Evolutionary conservation across 139 green algal genomes (phyloP).

Genomic region (Tetradesmus obliquus): DNA sequence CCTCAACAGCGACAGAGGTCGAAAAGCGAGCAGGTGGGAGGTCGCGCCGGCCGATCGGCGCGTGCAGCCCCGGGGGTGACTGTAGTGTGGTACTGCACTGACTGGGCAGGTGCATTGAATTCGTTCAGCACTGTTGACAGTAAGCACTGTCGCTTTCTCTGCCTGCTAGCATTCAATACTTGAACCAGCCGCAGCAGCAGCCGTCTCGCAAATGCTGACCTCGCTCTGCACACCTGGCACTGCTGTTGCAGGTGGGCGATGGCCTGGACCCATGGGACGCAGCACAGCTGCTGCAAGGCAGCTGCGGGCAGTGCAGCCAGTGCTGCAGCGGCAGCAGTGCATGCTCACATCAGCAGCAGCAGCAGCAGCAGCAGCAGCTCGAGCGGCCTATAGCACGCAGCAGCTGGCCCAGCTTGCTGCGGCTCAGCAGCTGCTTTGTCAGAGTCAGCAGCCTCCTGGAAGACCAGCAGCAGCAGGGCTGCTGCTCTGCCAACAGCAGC

Average conservation of each 20-base stretch:
- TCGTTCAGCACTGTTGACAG: too few relatives aligned
- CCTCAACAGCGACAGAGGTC: slow-evolving; percentile 33
- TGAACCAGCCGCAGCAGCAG: too few relatives aligned
- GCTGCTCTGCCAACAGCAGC: slow-evolving; percentile 27
- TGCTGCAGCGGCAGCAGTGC: not conserved
- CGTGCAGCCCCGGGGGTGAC: not conserved
- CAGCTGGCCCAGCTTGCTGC: slow-evolving; percentile 24
- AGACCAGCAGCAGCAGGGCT: not conserved
- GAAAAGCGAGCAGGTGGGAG: slow-evolving; percentile 15
- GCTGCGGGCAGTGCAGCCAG: not conserved
- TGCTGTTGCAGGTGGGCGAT: not conserved
- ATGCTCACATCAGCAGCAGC: not conserved
- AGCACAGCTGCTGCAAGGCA: not conserved
- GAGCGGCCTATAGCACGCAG: slow-evolving; percentile 30
- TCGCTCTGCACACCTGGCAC: not conserved
- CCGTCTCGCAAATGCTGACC: too few relatives aligned
- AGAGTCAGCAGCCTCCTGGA: not conserved
- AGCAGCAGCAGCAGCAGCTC: slow-evolving; percentile 10
- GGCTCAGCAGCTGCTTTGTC: slow-evolving; percentile 1
- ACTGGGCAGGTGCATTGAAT: not conserved
- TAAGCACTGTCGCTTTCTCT: too few relatives aligned
- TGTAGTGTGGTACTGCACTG: not conserved
- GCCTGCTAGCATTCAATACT: too few relatives aligned
- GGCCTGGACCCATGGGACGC: not conserved
- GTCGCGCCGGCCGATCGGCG: too few relatives aligned